A percentile compares a stretch with the other conserved stretches of the same genome.
Evolutionary conservation across 2,329 filamentous ascomycete species (phyloP).

Genomic region (Aureobasidium zeae): DNA sequence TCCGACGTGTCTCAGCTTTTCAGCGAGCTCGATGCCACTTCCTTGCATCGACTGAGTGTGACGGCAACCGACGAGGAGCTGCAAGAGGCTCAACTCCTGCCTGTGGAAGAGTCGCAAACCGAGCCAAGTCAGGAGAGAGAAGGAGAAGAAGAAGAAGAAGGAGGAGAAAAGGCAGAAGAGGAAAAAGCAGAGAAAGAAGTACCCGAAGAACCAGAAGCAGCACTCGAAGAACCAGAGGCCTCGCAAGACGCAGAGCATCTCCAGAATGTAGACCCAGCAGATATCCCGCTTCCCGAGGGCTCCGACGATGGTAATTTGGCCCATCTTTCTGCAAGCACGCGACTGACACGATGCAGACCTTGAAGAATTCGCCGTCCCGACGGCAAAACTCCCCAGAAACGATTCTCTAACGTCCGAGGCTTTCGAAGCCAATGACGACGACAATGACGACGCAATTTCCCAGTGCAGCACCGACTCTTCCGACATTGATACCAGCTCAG

Average conservation of each 20-base stretch:
- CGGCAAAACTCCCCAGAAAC: conserved; percentile 1
- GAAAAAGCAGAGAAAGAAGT: neutral
- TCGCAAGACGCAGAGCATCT: neutral
- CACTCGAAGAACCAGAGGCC: neutral
- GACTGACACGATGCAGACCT: neutral
- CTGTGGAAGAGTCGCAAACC: neutral
- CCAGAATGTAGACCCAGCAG: neutral
- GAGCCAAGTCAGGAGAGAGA: no score
- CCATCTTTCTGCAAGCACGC: no score
- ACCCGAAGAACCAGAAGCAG: neutral
- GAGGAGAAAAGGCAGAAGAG: neutral
- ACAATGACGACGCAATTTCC: conserved; percentile 9
- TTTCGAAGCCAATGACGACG: conserved; percentile 8
- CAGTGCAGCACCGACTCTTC: conserved; percentile 8
- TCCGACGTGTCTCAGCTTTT: conserved; percentile 8
- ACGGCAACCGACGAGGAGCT: conserved; percentile 5
- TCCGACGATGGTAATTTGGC: conserved; percentile 5
- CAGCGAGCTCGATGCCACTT: conserved; percentile 13
- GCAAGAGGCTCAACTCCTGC: neutral
- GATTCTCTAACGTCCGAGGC: no score
- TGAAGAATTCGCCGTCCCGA: neutral
- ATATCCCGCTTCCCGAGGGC: neutral
- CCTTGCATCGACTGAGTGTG: conserved; percentile 5
- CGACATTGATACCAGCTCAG: neutral
- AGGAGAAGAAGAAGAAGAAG: no score